These are phyloP conservation scores for Aureobasidium pullulans DNA, from an alignment of 2,329 filamentous ascomycete genomes.

Conservation along the genomic window DNA sequence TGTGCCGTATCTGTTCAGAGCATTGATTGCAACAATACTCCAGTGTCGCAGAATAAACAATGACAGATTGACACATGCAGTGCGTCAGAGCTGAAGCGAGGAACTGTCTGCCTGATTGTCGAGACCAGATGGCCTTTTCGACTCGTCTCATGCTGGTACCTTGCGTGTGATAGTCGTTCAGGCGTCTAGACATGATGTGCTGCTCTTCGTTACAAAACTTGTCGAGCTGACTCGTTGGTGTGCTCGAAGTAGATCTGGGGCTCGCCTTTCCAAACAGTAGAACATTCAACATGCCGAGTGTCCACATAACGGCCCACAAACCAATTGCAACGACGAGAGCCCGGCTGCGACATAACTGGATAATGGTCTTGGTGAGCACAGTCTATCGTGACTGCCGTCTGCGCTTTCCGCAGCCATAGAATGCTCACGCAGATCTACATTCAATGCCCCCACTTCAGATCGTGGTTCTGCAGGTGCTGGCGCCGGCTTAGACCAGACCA, in stretches of 20 bases:
- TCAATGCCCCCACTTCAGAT: background rate
- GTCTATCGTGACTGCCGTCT: background rate
- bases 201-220: background rate
- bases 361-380: background rate
- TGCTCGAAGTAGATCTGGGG: background rate
- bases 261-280: slow-evolving; percentile 11
- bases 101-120: background rate
- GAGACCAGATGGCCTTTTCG: background rate
- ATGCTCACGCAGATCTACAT: background rate
- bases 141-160: background rate
- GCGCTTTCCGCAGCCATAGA: background rate
- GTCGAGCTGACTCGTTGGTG: background rate
- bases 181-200: background rate
- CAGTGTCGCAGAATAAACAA: background rate
- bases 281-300: background rate
- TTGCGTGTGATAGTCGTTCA: background rate
- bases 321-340: background rate
- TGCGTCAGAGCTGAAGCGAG: background rate
- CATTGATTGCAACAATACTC: background rate
- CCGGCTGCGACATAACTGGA: background rate
- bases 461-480: background rate
- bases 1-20: background rate
- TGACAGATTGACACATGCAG: background rate
- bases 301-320: background rate
- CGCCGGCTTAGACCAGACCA: background rate